phyloP scores from a whole-genome alignment of 768 basidiomycete genomes.

The Chiua virens region DNA sequence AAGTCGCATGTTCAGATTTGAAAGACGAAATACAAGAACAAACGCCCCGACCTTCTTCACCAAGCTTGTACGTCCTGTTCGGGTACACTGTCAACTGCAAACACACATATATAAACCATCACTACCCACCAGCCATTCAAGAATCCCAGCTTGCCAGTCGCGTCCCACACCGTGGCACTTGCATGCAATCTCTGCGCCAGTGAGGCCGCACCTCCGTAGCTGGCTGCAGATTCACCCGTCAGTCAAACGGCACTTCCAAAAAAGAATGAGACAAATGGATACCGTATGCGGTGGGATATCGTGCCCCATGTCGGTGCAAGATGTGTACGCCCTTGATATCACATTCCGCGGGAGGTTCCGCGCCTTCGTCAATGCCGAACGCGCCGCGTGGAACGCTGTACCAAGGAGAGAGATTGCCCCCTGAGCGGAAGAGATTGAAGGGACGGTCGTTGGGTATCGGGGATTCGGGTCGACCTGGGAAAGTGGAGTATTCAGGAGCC shows the following conservation, averaged over 20 bases:
- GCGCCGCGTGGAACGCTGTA: slow-evolving; percentile 64
- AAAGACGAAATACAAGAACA: not conserved
- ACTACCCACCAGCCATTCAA: slow-evolving; percentile 73
- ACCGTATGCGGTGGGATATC: slow-evolving; percentile 70
- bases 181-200: slow-evolving; percentile 57
- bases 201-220: slow-evolving; percentile 61
- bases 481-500: slow-evolving; percentile 36
- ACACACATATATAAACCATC: slow-evolving; percentile 7
- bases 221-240: slow-evolving; percentile 35
- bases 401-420: slow-evolving; percentile 89
- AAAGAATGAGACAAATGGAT: slow-evolving; percentile 23
- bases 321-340: slow-evolving; percentile 73
- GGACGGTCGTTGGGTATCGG: slow-evolving; percentile 24
- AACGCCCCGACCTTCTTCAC: slow-evolving; percentile 64
- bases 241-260: not conserved
- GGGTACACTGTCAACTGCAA: not conserved
- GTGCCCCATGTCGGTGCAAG: slow-evolving; percentile 80
- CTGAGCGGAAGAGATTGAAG: slow-evolving; percentile 71
- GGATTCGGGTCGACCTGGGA: slow-evolving; percentile 18
- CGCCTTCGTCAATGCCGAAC: slow-evolving; percentile 73
- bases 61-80: slow-evolving; percentile 83
- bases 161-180: slow-evolving; percentile 58
- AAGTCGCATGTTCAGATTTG: no score
- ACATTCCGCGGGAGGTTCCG: slow-evolving; percentile 70
- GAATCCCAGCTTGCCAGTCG: slow-evolving; percentile 65